Evolutionary conservation across 331 rosid genomes (phyloP), one percentile per base, ranked within the genome.

Genomic region (Acacia concinna): DNA sequence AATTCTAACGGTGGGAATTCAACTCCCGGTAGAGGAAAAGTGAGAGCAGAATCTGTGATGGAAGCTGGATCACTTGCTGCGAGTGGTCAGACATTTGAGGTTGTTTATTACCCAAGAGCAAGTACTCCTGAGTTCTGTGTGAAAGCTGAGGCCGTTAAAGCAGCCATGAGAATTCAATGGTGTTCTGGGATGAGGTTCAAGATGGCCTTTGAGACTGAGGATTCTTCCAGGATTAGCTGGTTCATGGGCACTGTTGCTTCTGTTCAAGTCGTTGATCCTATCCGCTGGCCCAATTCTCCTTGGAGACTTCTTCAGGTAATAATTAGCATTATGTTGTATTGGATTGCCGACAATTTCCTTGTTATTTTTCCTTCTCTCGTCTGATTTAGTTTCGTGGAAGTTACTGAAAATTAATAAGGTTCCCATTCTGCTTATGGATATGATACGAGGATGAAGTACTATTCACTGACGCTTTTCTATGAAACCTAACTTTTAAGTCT

Each of bases 191-290:
- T 93, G 97, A 93, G 99, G 82, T 95, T 95, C 68, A 95, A 95
- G 88, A 93, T 95, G 99, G 83, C 99, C 6, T 95, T 95, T 83
- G 99, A 95, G 74, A 95, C 99, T 0, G 99, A 95, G 88, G 99
- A 95, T 82, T 90, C 98, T 32, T 91, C 98, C 38, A 82, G 98
- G 77, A 95, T 95, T 3, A 95, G 99, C 76, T 95, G 99, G 99
- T 93, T 95, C 77, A 91, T 95, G 98, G 99, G 99, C 32, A 91
- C 99, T 28, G 71, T 91, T 34, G 71, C 93, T 75, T 90, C 94
- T 72, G 94, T 90, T 81, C 96, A 93, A 57, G 94, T 91, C 73
- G 86, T 91, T 25, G 98, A 95, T 72, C 94, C 96, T 34, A 84
- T 91, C 73, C 88, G 91, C 56, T 95, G 99, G 99, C 97, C 98